Evolutionary conservation across 1,284 basidiomycete species (phyloP), one percentile per base, ranked within the genome.

Genomic region (Cryptococcus depauperatus): DNA sequence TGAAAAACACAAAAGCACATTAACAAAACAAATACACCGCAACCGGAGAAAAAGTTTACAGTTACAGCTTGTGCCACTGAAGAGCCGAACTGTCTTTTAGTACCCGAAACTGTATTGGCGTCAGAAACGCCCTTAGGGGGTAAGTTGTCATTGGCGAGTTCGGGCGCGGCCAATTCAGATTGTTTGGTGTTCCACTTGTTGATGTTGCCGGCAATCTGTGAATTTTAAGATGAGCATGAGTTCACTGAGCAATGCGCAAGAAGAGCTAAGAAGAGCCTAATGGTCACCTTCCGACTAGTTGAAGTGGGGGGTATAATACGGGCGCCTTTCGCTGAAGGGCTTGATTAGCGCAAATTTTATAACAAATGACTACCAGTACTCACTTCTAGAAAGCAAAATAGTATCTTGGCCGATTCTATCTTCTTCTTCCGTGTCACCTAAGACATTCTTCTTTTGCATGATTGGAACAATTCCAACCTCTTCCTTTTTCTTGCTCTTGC

Each of bases 151-250:
- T 30, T 50, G 3, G 43, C 37, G 5, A 51, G 43, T 25, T 48
- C 52, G 18, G 44, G 71, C 47, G 51, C 47, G 11, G 60, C 57
- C 25, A 92, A 76, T 59, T 87, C 89, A 68, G 82, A 82, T 70
- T 91, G 86, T 14, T 90, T 86, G 72, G 83, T 84, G 65, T 90
- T 93, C 90, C 90, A 95, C 61, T 95, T 93, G 61, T 77, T 82
- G 64, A 96, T 93, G 59, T 92, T 90, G 66, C 79, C 85, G 40
- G 78, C 83, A 37, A 82, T 84, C 88, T 92, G 48, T 19, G 42
- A 25, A 27, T 39, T 13, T 34, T n/a, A 27, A 30, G 38, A 50
- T 59, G 57, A 59, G 56, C 55, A 51, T 13, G 16, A 8, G 41
- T 26, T 11, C 32, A 32, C 19, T n/a, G 35, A 16, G 27, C 23